Conservation (phyloP, 768 basidiomycete species). For the Favolaschia claudopus region DNA sequence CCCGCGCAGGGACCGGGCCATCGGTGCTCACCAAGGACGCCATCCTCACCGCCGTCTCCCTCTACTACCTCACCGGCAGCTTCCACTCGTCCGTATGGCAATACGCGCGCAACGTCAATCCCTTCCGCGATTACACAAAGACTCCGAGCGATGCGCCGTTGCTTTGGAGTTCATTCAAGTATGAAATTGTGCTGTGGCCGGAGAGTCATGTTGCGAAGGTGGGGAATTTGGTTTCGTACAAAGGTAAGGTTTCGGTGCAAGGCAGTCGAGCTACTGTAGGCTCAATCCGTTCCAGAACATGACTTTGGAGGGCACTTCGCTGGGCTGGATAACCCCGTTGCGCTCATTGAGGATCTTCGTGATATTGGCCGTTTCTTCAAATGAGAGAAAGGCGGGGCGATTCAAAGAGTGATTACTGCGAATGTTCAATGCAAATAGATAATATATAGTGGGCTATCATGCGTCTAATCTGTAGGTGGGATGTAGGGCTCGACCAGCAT, state of each 20-base stretch:
- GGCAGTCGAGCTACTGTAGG: background rate
- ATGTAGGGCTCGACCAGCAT: conserved; percentile 88
- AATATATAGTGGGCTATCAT: no score
- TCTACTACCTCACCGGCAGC: conserved; percentile 33
- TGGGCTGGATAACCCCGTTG: conserved; percentile 11
- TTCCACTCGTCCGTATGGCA: conserved; percentile 27
- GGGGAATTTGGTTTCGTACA: conserved; percentile 10
- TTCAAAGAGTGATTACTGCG: no score
- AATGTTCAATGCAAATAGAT: no score
- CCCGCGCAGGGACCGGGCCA: conserved; percentile 15
- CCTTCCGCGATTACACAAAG: background rate
- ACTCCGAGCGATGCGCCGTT: conserved; percentile 1
- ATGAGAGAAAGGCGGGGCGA: no score
- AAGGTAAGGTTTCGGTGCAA: background rate
- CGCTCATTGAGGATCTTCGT: conserved; percentile 3
- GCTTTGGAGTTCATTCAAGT: conserved; percentile 1
- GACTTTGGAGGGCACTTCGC: conserved; percentile 16
- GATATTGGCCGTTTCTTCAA: no score
- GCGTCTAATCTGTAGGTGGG: conserved; percentile 54
- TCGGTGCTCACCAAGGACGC: conserved; percentile 7
- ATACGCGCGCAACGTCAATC: conserved; percentile 15
- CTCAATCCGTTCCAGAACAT: background rate
- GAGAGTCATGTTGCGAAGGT: background rate
- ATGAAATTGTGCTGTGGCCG: conserved; percentile 10
- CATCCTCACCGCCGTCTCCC: conserved; percentile 30